phyloP scores from a whole-genome alignment of 2,329 filamentous ascomycete genomes.

The Beauveria medogensis region DNA sequence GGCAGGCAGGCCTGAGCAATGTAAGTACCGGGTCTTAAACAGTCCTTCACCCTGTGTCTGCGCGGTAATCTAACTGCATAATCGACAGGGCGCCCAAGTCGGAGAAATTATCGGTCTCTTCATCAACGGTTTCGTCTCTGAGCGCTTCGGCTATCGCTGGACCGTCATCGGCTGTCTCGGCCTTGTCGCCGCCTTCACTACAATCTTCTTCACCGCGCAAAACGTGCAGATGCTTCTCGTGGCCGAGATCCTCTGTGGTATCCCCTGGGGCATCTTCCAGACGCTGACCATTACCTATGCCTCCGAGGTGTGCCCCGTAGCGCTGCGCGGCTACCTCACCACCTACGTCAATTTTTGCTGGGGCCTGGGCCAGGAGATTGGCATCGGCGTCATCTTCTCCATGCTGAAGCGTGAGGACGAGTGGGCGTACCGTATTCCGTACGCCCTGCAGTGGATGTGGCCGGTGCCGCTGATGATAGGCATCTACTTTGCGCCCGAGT shows the following conservation, averaged over 20 bases:
- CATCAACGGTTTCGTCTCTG: constrained; percentile 57
- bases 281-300: constrained; percentile 57
- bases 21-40: constrained; percentile 18
- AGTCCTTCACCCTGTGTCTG: background rate
- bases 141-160: constrained; percentile 60
- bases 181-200: constrained; percentile 47
- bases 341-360: constrained; percentile 74
- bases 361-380: constrained; percentile 67
- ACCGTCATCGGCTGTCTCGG: constrained; percentile 53
- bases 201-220: constrained; percentile 57
- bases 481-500: constrained; percentile 61
- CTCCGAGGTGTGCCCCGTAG: constrained; percentile 64
- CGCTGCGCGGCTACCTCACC: constrained; percentile 62
- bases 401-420: constrained; percentile 58
- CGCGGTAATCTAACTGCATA: constrained; percentile 15
- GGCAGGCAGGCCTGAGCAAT: constrained; percentile 56
- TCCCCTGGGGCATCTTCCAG: constrained; percentile 55
- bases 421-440: constrained; percentile 64
- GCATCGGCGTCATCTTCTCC: constrained; percentile 63
- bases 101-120: constrained; percentile 61
- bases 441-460: constrained; percentile 73
- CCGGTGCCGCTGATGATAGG: constrained; percentile 58
- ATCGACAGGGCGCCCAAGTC: constrained; percentile 38
- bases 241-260: constrained; percentile 55
- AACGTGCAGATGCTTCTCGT: constrained; percentile 50